A percentile compares a stretch with the other conserved stretches of the same genome.
Evolutionary conservation across 805 yeast species (phyloP).

Genomic region (Suhomyces emberorum): DNA sequence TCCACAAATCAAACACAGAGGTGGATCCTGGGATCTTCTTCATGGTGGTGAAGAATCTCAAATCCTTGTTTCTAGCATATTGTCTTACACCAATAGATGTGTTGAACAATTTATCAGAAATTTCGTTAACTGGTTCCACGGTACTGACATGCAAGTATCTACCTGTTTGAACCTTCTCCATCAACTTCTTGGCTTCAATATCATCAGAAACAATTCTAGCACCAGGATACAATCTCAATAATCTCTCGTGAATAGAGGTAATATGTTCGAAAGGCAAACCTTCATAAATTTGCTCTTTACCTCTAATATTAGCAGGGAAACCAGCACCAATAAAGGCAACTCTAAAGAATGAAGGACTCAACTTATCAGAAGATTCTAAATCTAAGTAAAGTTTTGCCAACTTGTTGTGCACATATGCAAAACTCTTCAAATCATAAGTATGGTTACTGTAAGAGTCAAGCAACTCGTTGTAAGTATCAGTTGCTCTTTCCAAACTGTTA

Average conservation of each 20-base stretch:
- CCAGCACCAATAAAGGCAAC: conserved; percentile 82
- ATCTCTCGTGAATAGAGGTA: conserved; percentile 73
- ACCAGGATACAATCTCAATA: conserved; percentile 75
- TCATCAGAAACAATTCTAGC: conserved; percentile 65
- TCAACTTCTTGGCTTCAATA: conserved; percentile 50
- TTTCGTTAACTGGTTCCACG: conserved; percentile 65
- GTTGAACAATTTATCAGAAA: conserved; percentile 43
- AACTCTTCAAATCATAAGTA: conserved; percentile 72
- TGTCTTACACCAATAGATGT: conserved; percentile 62
- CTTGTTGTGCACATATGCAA: conserved; percentile 66
- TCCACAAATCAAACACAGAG: conserved; percentile 76
- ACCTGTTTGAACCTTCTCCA: conserved; percentile 58
- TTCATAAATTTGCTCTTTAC: conserved; percentile 76
- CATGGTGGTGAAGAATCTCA: conserved; percentile 65
- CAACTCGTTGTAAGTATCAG: conserved; percentile 72
- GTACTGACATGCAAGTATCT: conserved; percentile 68
- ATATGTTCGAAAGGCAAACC: conserved; percentile 87
- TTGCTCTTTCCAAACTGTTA: conserved; percentile 73
- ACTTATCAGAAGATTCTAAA: conserved; percentile 65
- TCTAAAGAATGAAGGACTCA: conserved; percentile 74
- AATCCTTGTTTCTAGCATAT: conserved; percentile 71
- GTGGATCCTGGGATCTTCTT: conserved; percentile 72
- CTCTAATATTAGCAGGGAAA: conserved; percentile 74
- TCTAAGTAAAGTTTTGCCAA: conserved; percentile 65
- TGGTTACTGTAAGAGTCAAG: conserved; percentile 69